phyloP scores from a whole-genome alignment of 192 early-diverging fungal genomes.

The Phlyctochytrium planicorne region DNA sequence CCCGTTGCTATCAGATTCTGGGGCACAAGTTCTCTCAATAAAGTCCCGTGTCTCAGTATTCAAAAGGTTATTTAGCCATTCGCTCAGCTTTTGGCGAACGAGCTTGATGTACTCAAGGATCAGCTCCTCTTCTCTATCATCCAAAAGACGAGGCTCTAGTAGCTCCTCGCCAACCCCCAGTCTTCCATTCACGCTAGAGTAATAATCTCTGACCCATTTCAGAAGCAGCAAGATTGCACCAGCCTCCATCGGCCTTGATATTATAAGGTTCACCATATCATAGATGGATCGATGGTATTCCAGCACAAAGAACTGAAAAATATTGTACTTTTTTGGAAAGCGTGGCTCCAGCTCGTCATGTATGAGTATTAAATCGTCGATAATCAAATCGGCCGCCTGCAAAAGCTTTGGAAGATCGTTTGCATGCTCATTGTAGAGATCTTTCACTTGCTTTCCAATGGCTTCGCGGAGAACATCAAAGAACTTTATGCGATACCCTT shows the following conservation, averaged over 20 bases:
- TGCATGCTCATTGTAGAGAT: conserved; percentile 62
- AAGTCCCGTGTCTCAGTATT: conserved; percentile 79
- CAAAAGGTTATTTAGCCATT: conserved; percentile 94
- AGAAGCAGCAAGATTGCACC: conserved; percentile 82
- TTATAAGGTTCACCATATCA: conserved; percentile 73
- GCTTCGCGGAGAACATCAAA: conserved; percentile 72
- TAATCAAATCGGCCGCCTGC: conserved; percentile 74
- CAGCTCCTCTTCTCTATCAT: conserved; percentile 88
- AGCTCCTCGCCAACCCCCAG: conserved; percentile 86
- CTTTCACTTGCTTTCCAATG: conserved; percentile 64
- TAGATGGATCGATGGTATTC: conserved; percentile 96
- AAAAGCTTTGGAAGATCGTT: conserved; percentile 60
- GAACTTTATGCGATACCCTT: conserved; percentile 76
- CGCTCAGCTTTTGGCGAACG: conserved; percentile 79
- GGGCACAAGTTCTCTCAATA: conserved; percentile 60
- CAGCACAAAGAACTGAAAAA: conserved; percentile 93
- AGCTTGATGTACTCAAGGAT: conserved; percentile 89
- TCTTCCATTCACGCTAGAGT: conserved; percentile 80
- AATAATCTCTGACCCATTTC: conserved; percentile 91
- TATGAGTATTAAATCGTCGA: conserved; percentile 86
- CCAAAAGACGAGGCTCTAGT: conserved; percentile 84
- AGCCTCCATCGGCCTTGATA: conserved; percentile 72
- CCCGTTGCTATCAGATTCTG: conserved; percentile 75
- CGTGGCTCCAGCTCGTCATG: conserved; percentile 83
- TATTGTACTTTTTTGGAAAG: conserved; percentile 88